A percentile compares a stretch with the other conserved stretches of the same genome.
These are phyloP conservation scores for Escallonia herrerae DNA, from an alignment of 129 eudicot species.

Conservation along the genomic window DNA sequence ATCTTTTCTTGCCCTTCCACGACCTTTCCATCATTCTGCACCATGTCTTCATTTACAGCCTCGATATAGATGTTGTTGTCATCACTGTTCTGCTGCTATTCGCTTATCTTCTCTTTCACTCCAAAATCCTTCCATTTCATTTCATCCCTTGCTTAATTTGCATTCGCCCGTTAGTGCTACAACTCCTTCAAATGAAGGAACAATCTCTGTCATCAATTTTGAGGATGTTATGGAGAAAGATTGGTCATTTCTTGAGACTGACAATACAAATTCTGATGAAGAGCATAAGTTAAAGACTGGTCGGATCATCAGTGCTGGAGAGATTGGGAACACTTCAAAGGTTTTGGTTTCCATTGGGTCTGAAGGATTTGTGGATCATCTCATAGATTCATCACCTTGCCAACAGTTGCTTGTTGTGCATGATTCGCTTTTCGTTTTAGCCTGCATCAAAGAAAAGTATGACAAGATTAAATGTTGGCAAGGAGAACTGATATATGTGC, in stretches of 20 bases:
- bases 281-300: slow-evolving; percentile 35
- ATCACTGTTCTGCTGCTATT: not conserved
- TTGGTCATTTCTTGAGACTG: slow-evolving; percentile 84
- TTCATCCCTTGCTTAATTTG: not conserved
- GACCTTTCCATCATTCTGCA: slow-evolving; percentile 10
- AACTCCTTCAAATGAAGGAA: slow-evolving; percentile 41
- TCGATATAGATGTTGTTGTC: slow-evolving; percentile 11
- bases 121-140: slow-evolving; percentile 18
- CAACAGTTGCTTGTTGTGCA: slow-evolving; percentile 68
- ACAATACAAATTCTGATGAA: slow-evolving; percentile 28
- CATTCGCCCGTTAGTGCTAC: slow-evolving; percentile 17
- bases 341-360: slow-evolving; percentile 65
- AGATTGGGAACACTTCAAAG: slow-evolving; percentile 43
- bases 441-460: slow-evolving; percentile 64
- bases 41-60: slow-evolving; percentile 10
- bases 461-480: slow-evolving; percentile 78
- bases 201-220: slow-evolving; percentile 42
- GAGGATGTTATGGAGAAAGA: slow-evolving; percentile 72
- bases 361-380: slow-evolving; percentile 66
- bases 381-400: slow-evolving; percentile 42
- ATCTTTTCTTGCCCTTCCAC: slow-evolving; percentile 27
- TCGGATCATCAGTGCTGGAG: slow-evolving; percentile 50
- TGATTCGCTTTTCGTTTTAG: slow-evolving; percentile 65
- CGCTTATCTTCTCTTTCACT: slow-evolving; percentile 10
- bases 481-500: slow-evolving; percentile 65